Conservation (phyloP, 1,284 basidiomycete genomes). For the Papiliotrema terrestris region DNA sequence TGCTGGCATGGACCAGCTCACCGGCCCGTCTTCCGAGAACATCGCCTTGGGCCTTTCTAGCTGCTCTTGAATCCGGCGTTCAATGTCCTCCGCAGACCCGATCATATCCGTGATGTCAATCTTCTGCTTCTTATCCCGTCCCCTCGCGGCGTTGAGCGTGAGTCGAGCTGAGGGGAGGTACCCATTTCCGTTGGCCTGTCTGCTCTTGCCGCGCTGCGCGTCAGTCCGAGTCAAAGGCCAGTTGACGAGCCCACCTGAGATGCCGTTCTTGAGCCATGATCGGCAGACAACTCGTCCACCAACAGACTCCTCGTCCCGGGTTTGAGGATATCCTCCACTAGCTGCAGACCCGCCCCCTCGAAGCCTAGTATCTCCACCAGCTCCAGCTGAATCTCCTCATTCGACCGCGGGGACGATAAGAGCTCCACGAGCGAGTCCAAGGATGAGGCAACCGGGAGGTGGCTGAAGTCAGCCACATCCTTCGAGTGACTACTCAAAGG, state of each 20-base stretch:
- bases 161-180: constrained; percentile 25
- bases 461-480: constrained; percentile 11
- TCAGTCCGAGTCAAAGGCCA: too few relatives aligned
- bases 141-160: constrained; percentile 23
- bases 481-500: too few relatives aligned
- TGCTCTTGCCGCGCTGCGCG: too few relatives aligned
- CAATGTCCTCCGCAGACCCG: constrained; percentile 29
- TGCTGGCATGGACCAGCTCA: constrained; percentile 3
- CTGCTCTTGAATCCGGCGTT: constrained; percentile 40
- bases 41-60: constrained; percentile 34
- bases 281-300: constrained; percentile 1
- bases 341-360: constrained; percentile 57
- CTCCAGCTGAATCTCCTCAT: constrained; percentile 74
- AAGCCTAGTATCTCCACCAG: constrained; percentile 81
- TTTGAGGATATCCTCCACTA: constrained; percentile 42
- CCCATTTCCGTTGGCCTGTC: background rate
- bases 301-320: constrained; percentile 31
- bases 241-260: background rate
- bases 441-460: constrained; percentile 25
- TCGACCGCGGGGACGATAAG: constrained; percentile 34
- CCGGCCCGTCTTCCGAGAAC: constrained; percentile 33
- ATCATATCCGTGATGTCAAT: constrained; percentile 42
- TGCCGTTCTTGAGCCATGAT: background rate
- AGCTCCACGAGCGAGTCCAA: constrained; percentile 35
- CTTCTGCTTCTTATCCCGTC: constrained; percentile 30